Base-by-base conservation (phyloP, 2,329 filamentous ascomycete species). In the Diaporthe vexans region DNA sequence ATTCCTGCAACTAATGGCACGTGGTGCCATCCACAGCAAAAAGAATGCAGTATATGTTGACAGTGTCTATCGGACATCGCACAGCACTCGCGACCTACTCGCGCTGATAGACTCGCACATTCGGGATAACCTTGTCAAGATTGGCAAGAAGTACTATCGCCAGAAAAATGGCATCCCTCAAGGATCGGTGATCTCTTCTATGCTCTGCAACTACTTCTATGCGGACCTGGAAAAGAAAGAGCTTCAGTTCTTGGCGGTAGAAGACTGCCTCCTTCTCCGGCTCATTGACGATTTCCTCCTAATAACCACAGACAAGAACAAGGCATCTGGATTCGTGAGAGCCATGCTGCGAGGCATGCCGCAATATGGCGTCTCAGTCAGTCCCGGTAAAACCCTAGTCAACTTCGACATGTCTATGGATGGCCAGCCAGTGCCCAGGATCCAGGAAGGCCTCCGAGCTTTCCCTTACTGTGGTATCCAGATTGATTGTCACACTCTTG, bases 161-260 rank as follows among this genome's bases (percentile, higher is more conserved):
- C 97, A 99, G 81, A 96, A 92, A 81, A 86, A 89, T 29, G 97
- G 97, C 19, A 98, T 99, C 52, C 95, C 97, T 0, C 97, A 99
- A 82, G 97, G 97, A 10, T 98, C 95, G 0, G 89, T 98, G 1
- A 82, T 99, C 7, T 98, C 95, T 0, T 94, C 93, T 57, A 87
- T 95, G 54, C 87, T 99, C 7, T 98, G 97, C 86, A 98, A 95
- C 83, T 96, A 97, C 83, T 98, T 98, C 82, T 99, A 99, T 81
- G 95, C 94, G 8, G 92, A 97, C 76, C 89, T 98, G 1, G 97
- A 99, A 82, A 84, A 84, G 9, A 87, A 91, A 35, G 85, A 92
- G 19, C 86, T 98, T 3, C 81, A 80, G 0, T 98, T 98, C 80
- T 83, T 97, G 2, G 78, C 86, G 21, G 79, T 84, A 0, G 80